Evolutionary conservation across 768 basidiomycete genomes (phyloP), one percentile per base, ranked within the genome.

Genomic region (Hydnomerulius pinastri): DNA sequence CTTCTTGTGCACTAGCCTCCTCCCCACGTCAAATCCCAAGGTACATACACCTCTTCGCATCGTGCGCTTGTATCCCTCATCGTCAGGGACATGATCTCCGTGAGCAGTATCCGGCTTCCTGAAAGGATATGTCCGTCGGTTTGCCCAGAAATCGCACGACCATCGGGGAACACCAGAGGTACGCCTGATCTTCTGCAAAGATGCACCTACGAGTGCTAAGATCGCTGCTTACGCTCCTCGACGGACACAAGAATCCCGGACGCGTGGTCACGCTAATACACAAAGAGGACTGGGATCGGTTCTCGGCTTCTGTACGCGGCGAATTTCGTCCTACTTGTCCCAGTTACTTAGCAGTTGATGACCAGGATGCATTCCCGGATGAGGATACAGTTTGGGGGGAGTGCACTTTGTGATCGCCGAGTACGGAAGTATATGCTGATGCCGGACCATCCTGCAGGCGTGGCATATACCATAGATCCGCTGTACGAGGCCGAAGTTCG

Each of bases 81-180:
- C 32, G 12, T 4, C 32, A 12, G 32, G n/a, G 7, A 4, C 4
- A 17, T 24, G 30, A 9, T 20, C 29, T 20, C 17, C 13, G 12
- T 46, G 9, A 48, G 39, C 49, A 87, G 90, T 77, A 0, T 77
- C 90, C 0, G 94, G 94, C 9, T 97, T 86, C 61, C 73, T 97
- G 57, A 96, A 93, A 70, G 90, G 90, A 28, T 93, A 92, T 53
- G 90, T 95, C 0, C 81, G 93, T 2, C 76, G 94, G 23, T 97
- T 97, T 60, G 91, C 93, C 0, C 92, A 96, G 69, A 81, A 82
- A 63, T 95, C 92, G 48, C 90, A 92, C 64, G 94, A 98, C 63
- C 94, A 98, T 68, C 79, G 94, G 10, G 94, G 94, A 17, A 95
- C 92, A 0, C 89, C 85, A 2, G 86, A 92, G 73, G 87, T 89